Evolutionary conservation across 2,329 filamentous ascomycete species (phyloP).

Genomic region (Fusarium sp.): DNA sequence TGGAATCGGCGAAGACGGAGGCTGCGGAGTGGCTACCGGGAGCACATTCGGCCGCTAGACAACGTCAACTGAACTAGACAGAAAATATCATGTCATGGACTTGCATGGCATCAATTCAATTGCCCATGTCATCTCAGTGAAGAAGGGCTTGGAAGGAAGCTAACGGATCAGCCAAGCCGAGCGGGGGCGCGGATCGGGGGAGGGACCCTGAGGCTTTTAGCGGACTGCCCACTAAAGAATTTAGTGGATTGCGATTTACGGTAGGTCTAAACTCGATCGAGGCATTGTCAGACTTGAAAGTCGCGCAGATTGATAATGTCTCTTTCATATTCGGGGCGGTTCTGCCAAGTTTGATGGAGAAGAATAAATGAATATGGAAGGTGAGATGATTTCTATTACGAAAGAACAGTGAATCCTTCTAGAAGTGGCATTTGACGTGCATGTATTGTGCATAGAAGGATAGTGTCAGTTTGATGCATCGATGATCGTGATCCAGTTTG

Average conservation of each 20-base stretch:
- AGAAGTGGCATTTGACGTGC: neutral
- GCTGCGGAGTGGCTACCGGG: neutral
- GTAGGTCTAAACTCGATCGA: constrained; percentile 26
- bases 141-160: too few species aligned
- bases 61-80: neutral
- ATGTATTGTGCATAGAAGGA: constrained; percentile 1
- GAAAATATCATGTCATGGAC: constrained; percentile 3
- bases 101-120: neutral
- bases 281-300: constrained; percentile 11
- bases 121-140: neutral
- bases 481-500: neutral
- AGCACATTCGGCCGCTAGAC: constrained; percentile 9
- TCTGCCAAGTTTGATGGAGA: neutral
- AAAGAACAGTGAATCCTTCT: neutral
- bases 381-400: neutral
- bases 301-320: neutral
- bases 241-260: constrained; percentile 19
- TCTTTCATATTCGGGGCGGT: neutral
- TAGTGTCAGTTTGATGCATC: neutral
- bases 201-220: constrained; percentile 3
- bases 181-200: neutral
- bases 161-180: neutral
- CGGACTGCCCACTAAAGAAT: neutral
- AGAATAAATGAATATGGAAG: neutral
- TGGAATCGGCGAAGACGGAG: constrained; percentile 6